Percentiles rank a stretch among this genome's conserved stretches.
Evolutionary conservation across 495 filamentous ascomycete genomes (phyloP).

Genomic region (Trichoderma reesei): DNA sequence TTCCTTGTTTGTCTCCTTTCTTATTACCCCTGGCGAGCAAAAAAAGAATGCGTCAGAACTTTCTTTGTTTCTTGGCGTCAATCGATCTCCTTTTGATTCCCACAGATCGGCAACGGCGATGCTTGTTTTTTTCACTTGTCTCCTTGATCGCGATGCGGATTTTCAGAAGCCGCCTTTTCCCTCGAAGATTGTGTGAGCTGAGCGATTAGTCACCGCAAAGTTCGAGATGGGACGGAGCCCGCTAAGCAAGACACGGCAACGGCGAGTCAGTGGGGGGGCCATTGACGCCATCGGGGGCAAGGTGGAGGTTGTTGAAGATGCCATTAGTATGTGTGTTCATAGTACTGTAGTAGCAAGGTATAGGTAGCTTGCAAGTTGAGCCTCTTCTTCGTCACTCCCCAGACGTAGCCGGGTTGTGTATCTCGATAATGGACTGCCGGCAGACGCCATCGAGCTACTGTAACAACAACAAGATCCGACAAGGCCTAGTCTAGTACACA

Average conservation of each 20-base stretch:
- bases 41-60: neutral
- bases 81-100: slow-evolving; percentile 3
- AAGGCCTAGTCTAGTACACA: no score
- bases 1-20: neutral
- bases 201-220: slow-evolving; percentile 4
- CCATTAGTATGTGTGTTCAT: neutral
- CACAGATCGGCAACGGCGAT: slow-evolving; percentile 1
- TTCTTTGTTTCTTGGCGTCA: slow-evolving; percentile 1
- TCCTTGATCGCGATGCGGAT: neutral
- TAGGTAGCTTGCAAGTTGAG: neutral
- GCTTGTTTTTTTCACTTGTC: neutral
- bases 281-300: slow-evolving; percentile 3
- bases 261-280: neutral
- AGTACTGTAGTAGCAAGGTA: no score
- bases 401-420: no score
- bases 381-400: neutral
- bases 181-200: slow-evolving; percentile 2
- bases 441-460: no score
- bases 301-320: neutral
- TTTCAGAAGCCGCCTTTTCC: neutral
- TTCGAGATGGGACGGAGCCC: slow-evolving; percentile 1
- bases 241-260: neutral
- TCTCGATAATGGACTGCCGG: no score
- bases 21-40: neutral
- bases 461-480: no score